phyloP scores from a whole-genome alignment of 192 early-diverging fungal species.

The Pecoramyces ruminantium region DNA sequence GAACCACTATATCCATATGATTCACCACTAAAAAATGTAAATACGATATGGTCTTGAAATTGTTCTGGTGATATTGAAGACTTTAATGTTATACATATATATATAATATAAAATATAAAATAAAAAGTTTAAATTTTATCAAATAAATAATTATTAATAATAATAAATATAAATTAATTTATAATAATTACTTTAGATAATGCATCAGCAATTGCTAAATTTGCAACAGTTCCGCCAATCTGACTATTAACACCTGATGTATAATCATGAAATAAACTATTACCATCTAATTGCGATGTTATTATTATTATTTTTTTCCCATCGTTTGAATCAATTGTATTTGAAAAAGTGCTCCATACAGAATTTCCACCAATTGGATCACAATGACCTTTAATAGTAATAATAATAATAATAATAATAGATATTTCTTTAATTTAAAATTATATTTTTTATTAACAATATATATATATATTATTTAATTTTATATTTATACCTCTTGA shows the following conservation, averaged over 20 bases:
- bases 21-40: slow-evolving; percentile 56
- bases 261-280: slow-evolving; percentile 46
- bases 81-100: slow-evolving; percentile 3
- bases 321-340: slow-evolving; percentile 25
- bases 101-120: too few species aligned
- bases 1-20: slow-evolving; percentile 65
- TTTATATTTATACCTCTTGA: slow-evolving; percentile 27
- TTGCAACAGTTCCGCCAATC: slow-evolving; percentile 38
- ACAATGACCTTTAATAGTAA: slow-evolving; percentile 28
- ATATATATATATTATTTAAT: not conserved
- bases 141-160: too few species aligned
- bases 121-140: too few species aligned
- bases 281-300: slow-evolving; percentile 40
- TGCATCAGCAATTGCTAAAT: slow-evolving; percentile 52
- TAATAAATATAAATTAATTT: too few species aligned
- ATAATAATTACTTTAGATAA: slow-evolving; percentile 30
- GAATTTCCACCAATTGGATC: slow-evolving; percentile 44
- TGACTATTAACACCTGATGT: slow-evolving; percentile 31
- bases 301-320: slow-evolving; percentile 51
- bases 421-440: too few species aligned
- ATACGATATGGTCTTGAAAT: slow-evolving; percentile 52
- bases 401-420: too few species aligned
- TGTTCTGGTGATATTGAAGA: slow-evolving; percentile 15
- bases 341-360: slow-evolving; percentile 49
- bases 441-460: too few species aligned